Conservation (phyloP, 2,329 filamentous ascomycete genomes). For the Pseudocercospora cruenta region DNA sequence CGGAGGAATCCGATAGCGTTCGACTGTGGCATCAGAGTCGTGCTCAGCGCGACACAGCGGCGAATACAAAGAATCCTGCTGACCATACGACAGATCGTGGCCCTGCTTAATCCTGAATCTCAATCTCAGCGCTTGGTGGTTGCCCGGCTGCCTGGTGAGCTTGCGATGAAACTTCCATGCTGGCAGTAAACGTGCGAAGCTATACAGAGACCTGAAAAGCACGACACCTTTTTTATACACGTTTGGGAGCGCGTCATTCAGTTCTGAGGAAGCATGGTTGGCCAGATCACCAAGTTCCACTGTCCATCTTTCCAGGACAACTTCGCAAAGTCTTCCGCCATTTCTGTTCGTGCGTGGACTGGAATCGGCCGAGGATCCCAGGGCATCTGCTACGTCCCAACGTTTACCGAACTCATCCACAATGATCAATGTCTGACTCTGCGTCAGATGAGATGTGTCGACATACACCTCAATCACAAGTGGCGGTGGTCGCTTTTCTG, state of each 20-base stretch:
- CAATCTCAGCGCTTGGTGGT: constrained; percentile 68
- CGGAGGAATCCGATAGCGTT: constrained; percentile 78
- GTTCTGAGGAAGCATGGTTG: constrained; percentile 58
- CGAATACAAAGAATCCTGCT: constrained; percentile 69
- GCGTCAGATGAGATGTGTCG: constrained; percentile 65
- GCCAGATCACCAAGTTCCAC: constrained; percentile 73
- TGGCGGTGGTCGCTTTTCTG: constrained; percentile 76
- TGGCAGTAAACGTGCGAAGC: constrained; percentile 79
- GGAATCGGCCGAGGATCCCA: constrained; percentile 64
- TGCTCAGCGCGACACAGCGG: constrained; percentile 67
- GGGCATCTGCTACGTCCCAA: constrained; percentile 86
- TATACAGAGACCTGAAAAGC: constrained; percentile 86
- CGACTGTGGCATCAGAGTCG: constrained; percentile 58
- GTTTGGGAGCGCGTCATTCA: constrained; percentile 70
- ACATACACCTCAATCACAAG: constrained; percentile 90
- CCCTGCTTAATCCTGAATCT: constrained; percentile 76
- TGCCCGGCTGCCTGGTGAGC: constrained; percentile 68
- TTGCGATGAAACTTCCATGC: constrained; percentile 82
- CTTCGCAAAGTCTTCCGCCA: constrained; percentile 60
- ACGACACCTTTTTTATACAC: constrained; percentile 98
- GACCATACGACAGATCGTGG: constrained; percentile 53
- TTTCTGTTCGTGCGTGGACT: constrained; percentile 49
- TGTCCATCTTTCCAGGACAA: constrained; percentile 89
- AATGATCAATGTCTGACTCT: constrained; percentile 84
- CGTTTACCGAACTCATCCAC: constrained; percentile 87